Conservation (phyloP, 2,329 filamentous ascomycete genomes). For the Pseudogymnoascus sp. region DNA sequence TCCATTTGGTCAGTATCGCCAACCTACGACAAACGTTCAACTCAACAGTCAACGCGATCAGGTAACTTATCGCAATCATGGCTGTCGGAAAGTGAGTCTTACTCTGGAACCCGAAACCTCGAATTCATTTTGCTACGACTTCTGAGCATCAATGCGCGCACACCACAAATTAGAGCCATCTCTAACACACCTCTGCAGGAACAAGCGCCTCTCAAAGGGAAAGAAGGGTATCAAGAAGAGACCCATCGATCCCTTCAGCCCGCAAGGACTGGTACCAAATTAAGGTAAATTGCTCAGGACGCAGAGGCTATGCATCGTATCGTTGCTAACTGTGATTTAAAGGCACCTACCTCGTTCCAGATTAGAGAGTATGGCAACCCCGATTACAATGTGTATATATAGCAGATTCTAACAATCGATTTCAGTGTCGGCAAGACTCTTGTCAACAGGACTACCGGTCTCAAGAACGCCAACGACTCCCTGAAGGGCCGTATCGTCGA, state of each 20-base stretch:
- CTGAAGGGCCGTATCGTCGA: constrained; percentile 99
- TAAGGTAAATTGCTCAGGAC: constrained; percentile 56
- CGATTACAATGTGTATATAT: constrained; percentile 14
- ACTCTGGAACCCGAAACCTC: constrained; percentile 13
- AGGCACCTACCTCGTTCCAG: constrained; percentile 94
- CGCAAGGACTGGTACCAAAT: constrained; percentile 99
- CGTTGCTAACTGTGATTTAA: constrained; percentile 24
- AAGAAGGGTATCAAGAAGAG: constrained; percentile 99
- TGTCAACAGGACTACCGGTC: constrained; percentile 98
- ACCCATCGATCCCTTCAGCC: constrained; percentile 91
- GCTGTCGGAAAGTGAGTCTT: constrained; percentile 70
- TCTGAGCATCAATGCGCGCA: constrained; percentile 5
- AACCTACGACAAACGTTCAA: constrained; percentile 17
- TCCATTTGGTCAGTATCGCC: constrained; percentile 11
- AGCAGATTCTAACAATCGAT: constrained; percentile 29
- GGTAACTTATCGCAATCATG: constrained; percentile 58
- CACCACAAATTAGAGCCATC: constrained; percentile 12
- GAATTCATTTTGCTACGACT: constrained; percentile 16
- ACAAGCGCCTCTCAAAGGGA: constrained; percentile 99
- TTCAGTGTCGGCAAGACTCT: constrained; percentile 97
- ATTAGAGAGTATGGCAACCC: constrained; percentile 70
- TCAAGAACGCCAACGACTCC: constrained; percentile 99
- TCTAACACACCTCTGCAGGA: constrained; percentile 50
- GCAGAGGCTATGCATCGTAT: constrained; percentile 4
- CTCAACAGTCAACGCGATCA: constrained; percentile 23